A percentile compares a stretch with the other conserved stretches of the same genome.
phyloP scores from a whole-genome alignment of 371 early-diverging fungal genomes.

The Umbelopsis sp. region DNA sequence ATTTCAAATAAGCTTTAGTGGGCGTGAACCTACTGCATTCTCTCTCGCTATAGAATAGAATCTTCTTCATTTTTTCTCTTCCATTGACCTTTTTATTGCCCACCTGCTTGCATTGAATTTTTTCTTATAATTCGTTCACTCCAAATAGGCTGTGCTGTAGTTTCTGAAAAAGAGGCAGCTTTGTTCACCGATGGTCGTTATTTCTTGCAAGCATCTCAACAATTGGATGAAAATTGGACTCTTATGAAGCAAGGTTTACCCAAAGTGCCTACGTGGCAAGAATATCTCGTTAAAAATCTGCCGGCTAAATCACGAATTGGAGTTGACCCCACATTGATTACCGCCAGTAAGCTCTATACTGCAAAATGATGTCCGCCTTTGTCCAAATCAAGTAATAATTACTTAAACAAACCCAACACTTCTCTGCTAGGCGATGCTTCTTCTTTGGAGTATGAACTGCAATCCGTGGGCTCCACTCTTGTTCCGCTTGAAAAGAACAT shows the following conservation, averaged over 20 bases:
- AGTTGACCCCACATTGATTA: constrained; percentile 84
- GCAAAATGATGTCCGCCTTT: neutral
- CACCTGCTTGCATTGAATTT: neutral
- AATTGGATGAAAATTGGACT: constrained; percentile 91
- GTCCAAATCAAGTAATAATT: constrained; percentile 19
- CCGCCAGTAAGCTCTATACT: constrained; percentile 56
- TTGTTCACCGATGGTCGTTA: constrained; percentile 99
- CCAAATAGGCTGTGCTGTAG: constrained; percentile 70
- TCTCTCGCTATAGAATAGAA: too few species aligned
- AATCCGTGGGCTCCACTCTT: constrained; percentile 43
- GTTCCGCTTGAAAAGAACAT: constrained; percentile 66
- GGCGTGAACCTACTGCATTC: neutral
- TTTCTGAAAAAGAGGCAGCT: constrained; percentile 70
- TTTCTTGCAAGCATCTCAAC: constrained; percentile 95
- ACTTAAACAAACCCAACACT: neutral
- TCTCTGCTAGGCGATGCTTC: constrained; percentile 14
- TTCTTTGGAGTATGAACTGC: constrained; percentile 17
- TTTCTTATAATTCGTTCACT: neutral
- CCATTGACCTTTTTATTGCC: neutral
- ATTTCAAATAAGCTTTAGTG: constrained; percentile 32
- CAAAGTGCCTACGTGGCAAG: constrained; percentile 86
- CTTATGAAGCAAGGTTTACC: constrained; percentile 93
- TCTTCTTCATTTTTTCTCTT: neutral
- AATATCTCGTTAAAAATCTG: constrained; percentile 78
- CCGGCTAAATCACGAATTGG: constrained; percentile 76